These are phyloP conservation scores for Priceomyces carsonii DNA, from an alignment of 805 yeast species.

Conservation along the genomic window DNA sequence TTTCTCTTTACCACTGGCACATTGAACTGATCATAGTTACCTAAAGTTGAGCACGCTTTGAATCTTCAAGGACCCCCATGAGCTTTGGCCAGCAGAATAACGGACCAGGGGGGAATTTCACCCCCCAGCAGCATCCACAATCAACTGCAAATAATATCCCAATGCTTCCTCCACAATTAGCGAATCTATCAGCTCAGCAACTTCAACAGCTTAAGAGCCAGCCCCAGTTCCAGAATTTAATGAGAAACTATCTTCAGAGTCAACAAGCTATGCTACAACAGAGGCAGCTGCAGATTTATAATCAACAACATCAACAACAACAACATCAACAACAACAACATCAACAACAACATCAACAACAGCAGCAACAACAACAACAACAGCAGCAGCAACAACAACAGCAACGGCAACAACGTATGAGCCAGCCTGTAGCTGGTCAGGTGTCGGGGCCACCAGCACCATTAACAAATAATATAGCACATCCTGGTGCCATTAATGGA, in stretches of 20 bases:
- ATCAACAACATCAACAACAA: conserved; percentile 18
- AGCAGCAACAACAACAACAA: conserved; percentile 7
- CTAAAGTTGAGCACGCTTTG: no score
- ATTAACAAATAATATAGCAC: no score
- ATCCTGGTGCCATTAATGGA: neutral
- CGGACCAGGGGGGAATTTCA: conserved; percentile 8
- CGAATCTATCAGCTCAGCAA: conserved; percentile 42
- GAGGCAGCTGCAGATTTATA: conserved; percentile 22
- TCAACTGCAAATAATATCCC: conserved; percentile 11
- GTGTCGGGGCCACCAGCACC: neutral
- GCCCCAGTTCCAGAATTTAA: conserved; percentile 43
- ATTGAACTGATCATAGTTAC: no score
- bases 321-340: conserved; percentile 8
- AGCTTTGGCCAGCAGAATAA: conserved; percentile 12
- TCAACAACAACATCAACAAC: conserved; percentile 1
- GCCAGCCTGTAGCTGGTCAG: neutral
- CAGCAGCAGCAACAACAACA: conserved; percentile 8
- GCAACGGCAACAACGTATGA: conserved; percentile 4
- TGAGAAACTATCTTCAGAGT: conserved; percentile 40
- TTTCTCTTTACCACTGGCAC: no score
- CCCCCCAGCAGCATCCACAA: conserved; percentile 10
- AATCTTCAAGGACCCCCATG: no score
- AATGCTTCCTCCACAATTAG: conserved; percentile 27
- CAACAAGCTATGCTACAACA: conserved; percentile 42
- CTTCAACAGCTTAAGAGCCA: conserved; percentile 43